Evolutionary conservation across 106 monocot genomes (phyloP).

Genomic region (Cymbidium sinense): DNA sequence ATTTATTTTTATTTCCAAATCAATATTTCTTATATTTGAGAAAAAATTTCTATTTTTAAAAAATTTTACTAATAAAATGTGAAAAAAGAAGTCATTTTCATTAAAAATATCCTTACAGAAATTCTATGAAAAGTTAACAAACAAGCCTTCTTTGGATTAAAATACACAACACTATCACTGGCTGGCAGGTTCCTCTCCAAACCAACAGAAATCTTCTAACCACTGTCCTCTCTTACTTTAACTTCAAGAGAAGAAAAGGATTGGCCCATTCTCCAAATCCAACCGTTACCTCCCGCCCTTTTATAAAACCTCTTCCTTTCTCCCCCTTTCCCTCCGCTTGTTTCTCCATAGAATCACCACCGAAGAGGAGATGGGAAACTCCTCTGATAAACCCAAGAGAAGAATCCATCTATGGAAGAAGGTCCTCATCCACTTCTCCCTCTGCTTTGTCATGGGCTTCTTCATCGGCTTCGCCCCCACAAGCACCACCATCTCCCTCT

Average conservation of each 20-base stretch:
- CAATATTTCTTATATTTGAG: no score
- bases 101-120: no score
- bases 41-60: no score
- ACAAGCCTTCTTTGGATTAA: no score
- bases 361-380: conserved; percentile 25
- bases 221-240: background rate
- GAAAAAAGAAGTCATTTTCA: no score
- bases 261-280: background rate
- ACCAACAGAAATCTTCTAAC: background rate
- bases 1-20: no score
- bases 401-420: conserved; percentile 70
- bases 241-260: conserved; percentile 1
- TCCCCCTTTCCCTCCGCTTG: background rate
- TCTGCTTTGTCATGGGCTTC: conserved; percentile 90
- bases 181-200: background rate
- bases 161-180: no score
- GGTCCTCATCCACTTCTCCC: conserved; percentile 71
- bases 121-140: no score
- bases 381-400: conserved; percentile 57
- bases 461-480: conserved; percentile 79
- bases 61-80: no score
- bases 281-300: background rate
- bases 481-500: conserved; percentile 25
- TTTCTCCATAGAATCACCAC: background rate
- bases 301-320: background rate